Conservation (phyloP, 2,329 filamentous ascomycete genomes). For the Botrytis fabae region DNA sequence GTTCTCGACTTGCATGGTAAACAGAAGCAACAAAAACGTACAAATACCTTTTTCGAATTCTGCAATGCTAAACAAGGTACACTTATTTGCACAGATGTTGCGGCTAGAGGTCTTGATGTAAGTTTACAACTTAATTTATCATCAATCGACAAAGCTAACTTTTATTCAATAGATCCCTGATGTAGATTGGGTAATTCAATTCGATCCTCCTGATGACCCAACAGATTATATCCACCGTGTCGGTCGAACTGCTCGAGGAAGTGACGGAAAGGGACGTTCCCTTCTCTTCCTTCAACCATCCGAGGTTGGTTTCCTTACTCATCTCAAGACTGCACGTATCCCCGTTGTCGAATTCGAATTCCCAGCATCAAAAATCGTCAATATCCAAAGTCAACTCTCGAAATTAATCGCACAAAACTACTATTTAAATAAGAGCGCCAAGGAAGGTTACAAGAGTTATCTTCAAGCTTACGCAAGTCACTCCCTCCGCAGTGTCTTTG, state of each 20-base stretch:
- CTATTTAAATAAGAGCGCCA: slow-evolving; percentile 86
- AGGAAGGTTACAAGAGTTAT: slow-evolving; percentile 82
- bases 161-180: slow-evolving; percentile 66
- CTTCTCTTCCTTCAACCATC: slow-evolving; percentile 91
- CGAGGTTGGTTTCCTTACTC: slow-evolving; percentile 88
- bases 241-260: slow-evolving; percentile 86
- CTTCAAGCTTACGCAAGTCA: slow-evolving; percentile 93
- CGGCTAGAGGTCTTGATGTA: slow-evolving; percentile 87
- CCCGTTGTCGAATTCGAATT: slow-evolving; percentile 97
- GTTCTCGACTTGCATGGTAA: slow-evolving; percentile 88
- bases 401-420: slow-evolving; percentile 95
- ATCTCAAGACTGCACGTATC: slow-evolving; percentile 87
- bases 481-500: slow-evolving; percentile 78
- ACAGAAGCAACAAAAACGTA: slow-evolving; percentile 98
- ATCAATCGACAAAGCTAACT: not conserved
- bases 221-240: slow-evolving; percentile 94
- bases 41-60: slow-evolving; percentile 98
- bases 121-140: slow-evolving; percentile 38
- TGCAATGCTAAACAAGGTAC: slow-evolving; percentile 81
- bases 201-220: slow-evolving; percentile 89
- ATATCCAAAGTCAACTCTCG: slow-evolving; percentile 88
- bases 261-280: slow-evolving; percentile 79
- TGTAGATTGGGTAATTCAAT: slow-evolving; percentile 96
- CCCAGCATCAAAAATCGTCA: slow-evolving; percentile 85
- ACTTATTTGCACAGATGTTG: slow-evolving; percentile 94